Evolutionary conservation across 306 rosid species (phyloP).

Genomic region (Gynostemma pentaphyllum): DNA sequence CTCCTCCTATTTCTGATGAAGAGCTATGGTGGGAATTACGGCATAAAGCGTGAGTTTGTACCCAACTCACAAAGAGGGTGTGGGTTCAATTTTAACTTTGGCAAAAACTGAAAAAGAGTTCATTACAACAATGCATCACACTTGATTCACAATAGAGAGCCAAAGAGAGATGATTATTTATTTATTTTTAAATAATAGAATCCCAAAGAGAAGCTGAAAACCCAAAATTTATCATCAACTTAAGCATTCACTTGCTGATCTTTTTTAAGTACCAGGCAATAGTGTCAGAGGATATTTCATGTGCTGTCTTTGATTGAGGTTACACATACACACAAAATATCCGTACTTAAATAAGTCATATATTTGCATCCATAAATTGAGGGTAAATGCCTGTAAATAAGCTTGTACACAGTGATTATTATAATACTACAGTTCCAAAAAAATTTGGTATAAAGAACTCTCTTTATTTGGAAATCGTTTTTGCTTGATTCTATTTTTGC

Average conservation of each 20-base stretch:
- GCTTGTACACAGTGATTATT: background rate
- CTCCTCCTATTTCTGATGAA: slow-evolving; percentile 93
- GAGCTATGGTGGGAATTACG: slow-evolving; percentile 79
- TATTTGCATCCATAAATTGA: background rate
- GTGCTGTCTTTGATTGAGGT: slow-evolving; percentile 2
- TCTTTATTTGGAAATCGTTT: slow-evolving; percentile 6
- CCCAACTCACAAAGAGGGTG: too few species aligned
- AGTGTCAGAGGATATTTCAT: background rate
- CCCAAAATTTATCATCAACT: background rate
- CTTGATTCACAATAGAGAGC: background rate
- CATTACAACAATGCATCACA: background rate
- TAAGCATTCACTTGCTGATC: background rate
- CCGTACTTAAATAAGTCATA: background rate
- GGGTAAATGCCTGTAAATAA: background rate
- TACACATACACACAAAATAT: background rate
- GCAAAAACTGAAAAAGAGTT: background rate
- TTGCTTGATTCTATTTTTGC: slow-evolving; percentile 20
- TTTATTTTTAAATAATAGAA: too few species aligned
- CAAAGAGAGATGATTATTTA: background rate
- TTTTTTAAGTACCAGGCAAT: background rate
- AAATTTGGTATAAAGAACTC: background rate
- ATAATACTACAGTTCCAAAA: background rate
- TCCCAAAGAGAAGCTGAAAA: too few species aligned
- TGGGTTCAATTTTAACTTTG: background rate
- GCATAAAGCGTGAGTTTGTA: slow-evolving; percentile 61